Conservation (phyloP, 208 protist species). For the Angomonas deanei region DNA sequence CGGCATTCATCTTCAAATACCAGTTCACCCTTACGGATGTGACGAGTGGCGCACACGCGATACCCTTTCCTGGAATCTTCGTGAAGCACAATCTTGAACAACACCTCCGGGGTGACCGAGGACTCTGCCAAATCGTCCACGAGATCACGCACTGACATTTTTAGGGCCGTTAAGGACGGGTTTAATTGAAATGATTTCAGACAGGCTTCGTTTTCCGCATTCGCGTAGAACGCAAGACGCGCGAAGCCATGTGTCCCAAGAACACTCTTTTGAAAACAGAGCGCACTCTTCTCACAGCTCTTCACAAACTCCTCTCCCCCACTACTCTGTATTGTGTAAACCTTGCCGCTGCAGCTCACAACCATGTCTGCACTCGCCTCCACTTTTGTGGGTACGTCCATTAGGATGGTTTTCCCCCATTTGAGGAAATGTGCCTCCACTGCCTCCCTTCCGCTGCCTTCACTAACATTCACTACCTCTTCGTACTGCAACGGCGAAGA, state of each 20-base stretch:
- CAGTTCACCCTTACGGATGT: slow-evolving; percentile 42
- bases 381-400: background rate
- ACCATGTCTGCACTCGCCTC: background rate
- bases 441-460: background rate
- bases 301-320: background rate
- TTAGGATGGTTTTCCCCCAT: background rate
- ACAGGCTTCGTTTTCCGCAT: background rate
- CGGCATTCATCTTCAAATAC: slow-evolving; percentile 79
- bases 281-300: background rate
- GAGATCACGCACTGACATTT: background rate
- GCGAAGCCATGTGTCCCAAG: slow-evolving; percentile 25
- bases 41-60: slow-evolving; percentile 42
- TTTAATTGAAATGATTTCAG: background rate
- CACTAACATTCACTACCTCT: background rate
- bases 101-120: slow-evolving; percentile 9
- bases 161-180: background rate
- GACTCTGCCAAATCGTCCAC: slow-evolving; percentile 12
- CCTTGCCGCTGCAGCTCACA: background rate
- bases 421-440: background rate
- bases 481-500: background rate
- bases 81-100: slow-evolving; percentile 29
- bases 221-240: slow-evolving; percentile 3
- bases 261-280: slow-evolving; percentile 26
- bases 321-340: background rate
- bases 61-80: slow-evolving; percentile 50